phyloP scores from a whole-genome alignment of 257 asterid species.

The Primulina eburnea region DNA sequence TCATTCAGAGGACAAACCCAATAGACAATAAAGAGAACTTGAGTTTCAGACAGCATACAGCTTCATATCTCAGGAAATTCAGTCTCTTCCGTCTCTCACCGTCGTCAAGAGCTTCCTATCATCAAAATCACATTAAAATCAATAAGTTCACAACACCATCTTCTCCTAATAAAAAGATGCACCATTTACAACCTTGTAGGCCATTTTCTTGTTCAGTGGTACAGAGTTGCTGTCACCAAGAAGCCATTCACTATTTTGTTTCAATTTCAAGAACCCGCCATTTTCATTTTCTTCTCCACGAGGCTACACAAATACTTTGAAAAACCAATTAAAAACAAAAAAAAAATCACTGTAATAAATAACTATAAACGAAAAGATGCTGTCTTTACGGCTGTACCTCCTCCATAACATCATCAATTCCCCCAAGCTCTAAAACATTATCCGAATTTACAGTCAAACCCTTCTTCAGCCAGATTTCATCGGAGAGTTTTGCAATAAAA shows the following conservation, averaged over 20 bases:
- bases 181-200: constrained; percentile 46
- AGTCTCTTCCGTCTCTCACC: constrained; percentile 67
- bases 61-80: constrained; percentile 76
- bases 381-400: constrained; percentile 33
- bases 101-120: constrained; percentile 63
- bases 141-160: constrained; percentile 12
- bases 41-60: constrained; percentile 52
- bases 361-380: not conserved
- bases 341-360: too few species aligned
- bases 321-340: not conserved
- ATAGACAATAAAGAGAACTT: constrained; percentile 2
- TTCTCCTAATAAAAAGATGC: not conserved
- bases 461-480: constrained; percentile 55
- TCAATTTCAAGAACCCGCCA: constrained; percentile 78
- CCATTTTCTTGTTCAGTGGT: constrained; percentile 74
- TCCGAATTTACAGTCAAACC: constrained; percentile 28
- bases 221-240: constrained; percentile 55
- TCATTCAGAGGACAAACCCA: not conserved
- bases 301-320: constrained; percentile 19
- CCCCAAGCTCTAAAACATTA: constrained; percentile 24
- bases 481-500: constrained; percentile 63
- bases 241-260: constrained; percentile 72
- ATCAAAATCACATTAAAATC: constrained; percentile 25
- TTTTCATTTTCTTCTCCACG: constrained; percentile 44
- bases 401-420: constrained; percentile 29